Percentiles rank a stretch among this genome's conserved stretches.
Evolutionary conservation across 345 rosid species (phyloP).

Genomic region (Conringia planisiliqua): DNA sequence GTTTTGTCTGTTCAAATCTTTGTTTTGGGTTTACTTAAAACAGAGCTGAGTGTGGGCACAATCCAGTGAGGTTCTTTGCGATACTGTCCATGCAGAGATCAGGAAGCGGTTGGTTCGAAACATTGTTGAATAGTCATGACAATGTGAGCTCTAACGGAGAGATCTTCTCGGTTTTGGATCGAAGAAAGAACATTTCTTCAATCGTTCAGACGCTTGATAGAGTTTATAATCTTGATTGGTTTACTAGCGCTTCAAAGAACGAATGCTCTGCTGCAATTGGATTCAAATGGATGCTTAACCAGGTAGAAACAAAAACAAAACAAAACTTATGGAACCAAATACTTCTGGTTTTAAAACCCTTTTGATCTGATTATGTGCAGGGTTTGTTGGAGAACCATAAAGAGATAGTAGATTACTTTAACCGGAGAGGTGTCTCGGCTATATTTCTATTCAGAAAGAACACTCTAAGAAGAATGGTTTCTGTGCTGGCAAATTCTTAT

Average conservation of each 20-base stretch:
- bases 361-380: constrained; percentile 30
- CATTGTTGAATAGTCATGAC: constrained; percentile 81
- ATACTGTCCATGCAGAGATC: constrained; percentile 97
- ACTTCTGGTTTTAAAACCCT: not conserved
- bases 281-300: constrained; percentile 99
- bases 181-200: constrained; percentile 63
- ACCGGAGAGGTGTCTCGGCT: constrained; percentile 68
- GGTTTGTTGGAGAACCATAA: constrained; percentile 72
- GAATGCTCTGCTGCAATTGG: constrained; percentile 96
- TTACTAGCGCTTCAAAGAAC: constrained; percentile 87
- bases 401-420: constrained; percentile 73
- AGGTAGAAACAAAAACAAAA: constrained; percentile 39
- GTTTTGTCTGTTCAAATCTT: not conserved
- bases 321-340: not conserved
- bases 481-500: constrained; percentile 77
- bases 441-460: constrained; percentile 80
- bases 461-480: constrained; percentile 79
- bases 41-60: constrained; percentile 74
- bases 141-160: constrained; percentile 97
- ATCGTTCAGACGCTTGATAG: constrained; percentile 64
- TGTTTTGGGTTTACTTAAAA: not conserved
- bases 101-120: constrained; percentile 98
- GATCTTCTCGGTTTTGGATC: constrained; percentile 61
- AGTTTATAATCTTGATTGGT: constrained; percentile 89
- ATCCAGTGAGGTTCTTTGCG: constrained; percentile 80